Evolutionary conservation across 2,329 filamentous ascomycete species (phyloP).

Genomic region (Hypomyces rosellus): DNA sequence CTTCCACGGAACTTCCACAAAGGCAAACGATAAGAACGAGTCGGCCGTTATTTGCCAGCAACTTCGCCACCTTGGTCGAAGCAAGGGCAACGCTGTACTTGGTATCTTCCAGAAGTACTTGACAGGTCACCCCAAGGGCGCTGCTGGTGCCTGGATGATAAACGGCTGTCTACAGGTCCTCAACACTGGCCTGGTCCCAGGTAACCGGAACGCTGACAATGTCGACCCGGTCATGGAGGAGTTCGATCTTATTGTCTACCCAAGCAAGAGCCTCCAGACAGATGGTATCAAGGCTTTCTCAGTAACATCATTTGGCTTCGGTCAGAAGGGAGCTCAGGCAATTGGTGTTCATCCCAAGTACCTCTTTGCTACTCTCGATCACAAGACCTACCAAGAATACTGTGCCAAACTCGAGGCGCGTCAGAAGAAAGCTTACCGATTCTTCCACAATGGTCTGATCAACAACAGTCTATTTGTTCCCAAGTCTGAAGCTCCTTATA

Average conservation of each 20-base stretch:
- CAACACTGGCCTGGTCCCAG: slow-evolving; percentile 87
- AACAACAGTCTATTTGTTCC: slow-evolving; percentile 97
- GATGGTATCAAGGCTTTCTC: slow-evolving; percentile 98
- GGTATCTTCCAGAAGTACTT: slow-evolving; percentile 99
- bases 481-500: slow-evolving; percentile 86
- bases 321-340: slow-evolving; percentile 95
- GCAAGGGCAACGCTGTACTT: slow-evolving; percentile 91
- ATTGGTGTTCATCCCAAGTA: slow-evolving; percentile 97
- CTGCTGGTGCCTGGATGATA: slow-evolving; percentile 99
- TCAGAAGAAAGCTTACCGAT: slow-evolving; percentile 98
- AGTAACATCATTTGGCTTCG: slow-evolving; percentile 97
- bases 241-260: slow-evolving; percentile 97
- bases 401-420: slow-evolving; percentile 81
- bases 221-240: slow-evolving; percentile 94
- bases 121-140: slow-evolving; percentile 98
- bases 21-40: slow-evolving; percentile 99
- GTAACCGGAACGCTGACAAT: slow-evolving; percentile 97
- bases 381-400: slow-evolving; percentile 76
- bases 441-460: slow-evolving; percentile 97
- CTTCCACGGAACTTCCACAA: slow-evolving; percentile 97
- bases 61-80: slow-evolving; percentile 86
- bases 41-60: slow-evolving; percentile 96
- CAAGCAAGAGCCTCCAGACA: slow-evolving; percentile 90
- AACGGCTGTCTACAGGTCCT: slow-evolving; percentile 96
- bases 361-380: slow-evolving; percentile 87